phyloP scores from a whole-genome alignment of 2,329 filamentous ascomycete genomes.

The Lachnellula hyalina region DNA sequence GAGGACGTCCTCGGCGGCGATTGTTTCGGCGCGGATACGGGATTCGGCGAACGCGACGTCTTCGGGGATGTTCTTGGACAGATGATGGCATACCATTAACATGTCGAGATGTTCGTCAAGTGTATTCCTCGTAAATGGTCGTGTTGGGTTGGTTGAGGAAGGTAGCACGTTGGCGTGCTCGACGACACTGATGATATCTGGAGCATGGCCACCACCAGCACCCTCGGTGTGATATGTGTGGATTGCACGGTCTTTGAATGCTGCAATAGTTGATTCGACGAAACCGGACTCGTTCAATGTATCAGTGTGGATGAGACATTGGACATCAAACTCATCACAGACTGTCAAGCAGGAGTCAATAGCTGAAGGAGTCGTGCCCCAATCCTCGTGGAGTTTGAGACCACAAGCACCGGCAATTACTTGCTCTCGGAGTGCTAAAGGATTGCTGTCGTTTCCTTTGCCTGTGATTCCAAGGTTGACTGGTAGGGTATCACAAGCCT shows the following conservation, averaged over 20 bases:
- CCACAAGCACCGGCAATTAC: constrained; percentile 79
- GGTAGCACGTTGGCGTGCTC: constrained; percentile 85
- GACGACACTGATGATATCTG: constrained; percentile 92
- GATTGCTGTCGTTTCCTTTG: constrained; percentile 83
- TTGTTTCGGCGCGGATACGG: constrained; percentile 91
- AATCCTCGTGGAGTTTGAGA: constrained; percentile 93
- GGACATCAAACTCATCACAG: constrained; percentile 87
- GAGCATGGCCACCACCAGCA: constrained; percentile 88
- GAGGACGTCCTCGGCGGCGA: constrained; percentile 91
- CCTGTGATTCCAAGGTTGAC: constrained; percentile 88
- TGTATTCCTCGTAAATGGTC: constrained; percentile 86
- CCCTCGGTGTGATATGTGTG: constrained; percentile 98
- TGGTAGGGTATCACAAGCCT: constrained; percentile 75
- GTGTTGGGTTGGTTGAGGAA: constrained; percentile 85
- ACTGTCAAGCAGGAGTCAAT: constrained; percentile 83
- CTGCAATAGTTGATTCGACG: constrained; percentile 82
- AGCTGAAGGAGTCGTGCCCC: constrained; percentile 84
- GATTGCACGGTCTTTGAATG: constrained; percentile 81
- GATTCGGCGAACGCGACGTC: constrained; percentile 94
- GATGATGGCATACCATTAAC: constrained; percentile 96
- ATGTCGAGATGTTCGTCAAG: constrained; percentile 96
- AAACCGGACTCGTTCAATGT: constrained; percentile 97
- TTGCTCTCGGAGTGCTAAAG: constrained; percentile 69
- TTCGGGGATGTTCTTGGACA: constrained; percentile 88
- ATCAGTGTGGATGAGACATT: constrained; percentile 92